These are phyloP conservation scores for Paramecium caudatum DNA, from an alignment of 73 alveolate genomes.

Conservation along the genomic window DNA sequence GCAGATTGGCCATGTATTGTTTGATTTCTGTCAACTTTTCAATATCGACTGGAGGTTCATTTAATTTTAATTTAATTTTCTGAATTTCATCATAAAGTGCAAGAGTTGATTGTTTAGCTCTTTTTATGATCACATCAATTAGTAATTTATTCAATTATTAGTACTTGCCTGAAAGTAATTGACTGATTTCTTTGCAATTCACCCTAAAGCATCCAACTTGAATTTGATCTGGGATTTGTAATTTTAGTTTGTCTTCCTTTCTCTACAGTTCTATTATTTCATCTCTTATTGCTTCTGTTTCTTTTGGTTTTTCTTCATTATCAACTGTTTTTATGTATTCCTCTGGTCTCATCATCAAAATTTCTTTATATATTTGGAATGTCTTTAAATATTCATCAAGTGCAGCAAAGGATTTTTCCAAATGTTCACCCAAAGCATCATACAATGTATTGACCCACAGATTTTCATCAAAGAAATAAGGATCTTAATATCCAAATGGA, in stretches of 20 bases:
- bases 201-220: slow-evolving; percentile 95
- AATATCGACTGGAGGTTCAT: slow-evolving; percentile 94
- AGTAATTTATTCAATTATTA: slow-evolving; percentile 89
- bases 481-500: slow-evolving; percentile 88
- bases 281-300: slow-evolving; percentile 90
- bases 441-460: slow-evolving; percentile 98
- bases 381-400: slow-evolving; percentile 92
- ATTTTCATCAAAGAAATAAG: slow-evolving; percentile 94
- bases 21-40: slow-evolving; percentile 97
- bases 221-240: slow-evolving; percentile 93
- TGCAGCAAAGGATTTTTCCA: slow-evolving; percentile 95
- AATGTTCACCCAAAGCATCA: slow-evolving; percentile 83
- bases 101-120: slow-evolving; percentile 95
- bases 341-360: slow-evolving; percentile 94
- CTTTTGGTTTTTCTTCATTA: slow-evolving; percentile 90
- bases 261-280: slow-evolving; percentile 91
- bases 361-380: slow-evolving; percentile 89
- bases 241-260: slow-evolving; percentile 89
- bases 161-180: slow-evolving; percentile 94
- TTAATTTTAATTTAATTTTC: slow-evolving; percentile 94
- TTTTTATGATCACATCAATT: slow-evolving; percentile 93
- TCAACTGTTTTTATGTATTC: slow-evolving; percentile 87
- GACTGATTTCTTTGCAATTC: slow-evolving; percentile 96
- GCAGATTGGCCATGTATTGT: slow-evolving; percentile 92
- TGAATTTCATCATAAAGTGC: slow-evolving; percentile 92